Conservation (phyloP, 2,329 filamentous ascomycete genomes). For the Fusarium annulatum region DNA sequence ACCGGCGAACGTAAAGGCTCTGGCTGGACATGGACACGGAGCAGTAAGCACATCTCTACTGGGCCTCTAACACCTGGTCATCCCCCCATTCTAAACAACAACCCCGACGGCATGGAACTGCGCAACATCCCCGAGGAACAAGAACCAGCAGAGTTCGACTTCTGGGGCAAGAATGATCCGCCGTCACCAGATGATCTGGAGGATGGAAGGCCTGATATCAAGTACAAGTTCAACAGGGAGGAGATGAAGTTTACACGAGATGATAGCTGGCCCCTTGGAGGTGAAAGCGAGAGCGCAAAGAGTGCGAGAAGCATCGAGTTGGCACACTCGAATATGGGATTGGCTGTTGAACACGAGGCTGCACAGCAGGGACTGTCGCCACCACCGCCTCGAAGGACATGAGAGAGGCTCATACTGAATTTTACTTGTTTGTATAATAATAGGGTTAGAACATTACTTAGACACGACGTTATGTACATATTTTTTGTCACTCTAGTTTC, state of each 20-base stretch:
- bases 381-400: conserved; percentile 37
- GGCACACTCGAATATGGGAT: conserved; percentile 32
- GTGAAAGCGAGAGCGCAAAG: conserved; percentile 14
- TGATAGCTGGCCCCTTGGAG: conserved; percentile 34
- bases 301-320: conserved; percentile 37
- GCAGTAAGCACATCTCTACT: conserved; percentile 36
- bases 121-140: conserved; percentile 39
- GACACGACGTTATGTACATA: conserved; percentile 31
- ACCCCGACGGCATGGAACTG: conserved; percentile 30
- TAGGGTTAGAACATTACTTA: conserved; percentile 15
- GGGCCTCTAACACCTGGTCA: conserved; percentile 10
- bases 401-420: conserved; percentile 11
- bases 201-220: not conserved
- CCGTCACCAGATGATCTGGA: conserved; percentile 13
- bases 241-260: conserved; percentile 11
- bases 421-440: conserved; percentile 22
- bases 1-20: conserved; percentile 29
- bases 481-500: not conserved
- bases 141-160: conserved; percentile 24
- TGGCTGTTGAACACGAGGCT: conserved; percentile 38
- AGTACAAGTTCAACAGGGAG: not conserved
- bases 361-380: conserved; percentile 40
- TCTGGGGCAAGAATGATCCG: conserved; percentile 21
- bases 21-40: conserved; percentile 37
- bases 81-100: not conserved